These are phyloP conservation scores for Euryodendron excelsum DNA, from an alignment of 148 eudicot species.

Conservation along the genomic window DNA sequence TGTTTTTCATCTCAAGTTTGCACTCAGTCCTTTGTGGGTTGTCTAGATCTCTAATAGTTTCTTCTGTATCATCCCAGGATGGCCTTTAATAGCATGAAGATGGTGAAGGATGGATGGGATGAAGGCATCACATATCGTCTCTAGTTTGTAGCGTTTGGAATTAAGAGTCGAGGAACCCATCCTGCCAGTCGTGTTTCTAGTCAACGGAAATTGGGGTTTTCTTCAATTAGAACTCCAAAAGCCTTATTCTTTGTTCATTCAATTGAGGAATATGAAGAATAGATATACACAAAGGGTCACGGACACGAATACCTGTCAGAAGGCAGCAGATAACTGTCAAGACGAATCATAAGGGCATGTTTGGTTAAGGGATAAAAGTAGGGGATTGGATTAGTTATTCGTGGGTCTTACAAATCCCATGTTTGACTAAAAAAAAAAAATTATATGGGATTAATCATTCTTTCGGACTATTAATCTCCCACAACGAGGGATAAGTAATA, in stretches of 20 bases:
- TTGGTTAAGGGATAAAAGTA: no score
- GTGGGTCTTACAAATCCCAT: no score
- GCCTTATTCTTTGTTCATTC: not conserved
- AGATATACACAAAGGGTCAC: not conserved
- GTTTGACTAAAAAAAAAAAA: no score
- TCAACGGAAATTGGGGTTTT: not conserved
- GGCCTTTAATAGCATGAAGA: conserved; percentile 1
- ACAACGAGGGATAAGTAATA: no score
- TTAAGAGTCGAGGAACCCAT: not conserved
- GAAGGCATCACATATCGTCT: not conserved
- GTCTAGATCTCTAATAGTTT: not conserved
- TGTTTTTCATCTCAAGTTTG: not conserved
- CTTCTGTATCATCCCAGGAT: not conserved
- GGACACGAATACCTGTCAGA: no score
- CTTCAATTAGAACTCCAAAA: not conserved
- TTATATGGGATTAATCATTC: no score
- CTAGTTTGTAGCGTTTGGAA: not conserved
- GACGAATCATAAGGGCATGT: no score
- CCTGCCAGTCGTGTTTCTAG: not conserved
- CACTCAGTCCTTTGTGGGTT: no score
- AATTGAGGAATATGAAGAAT: conserved; percentile 1
- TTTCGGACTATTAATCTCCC: no score
- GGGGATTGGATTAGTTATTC: no score
- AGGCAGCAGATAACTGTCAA: not conserved
- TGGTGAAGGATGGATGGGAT: not conserved